Percentiles rank a stretch among this genome's conserved stretches.
phyloP scores from a whole-genome alignment of 192 early-diverging fungal species.

The Umbelopsis vinacea region DNA sequence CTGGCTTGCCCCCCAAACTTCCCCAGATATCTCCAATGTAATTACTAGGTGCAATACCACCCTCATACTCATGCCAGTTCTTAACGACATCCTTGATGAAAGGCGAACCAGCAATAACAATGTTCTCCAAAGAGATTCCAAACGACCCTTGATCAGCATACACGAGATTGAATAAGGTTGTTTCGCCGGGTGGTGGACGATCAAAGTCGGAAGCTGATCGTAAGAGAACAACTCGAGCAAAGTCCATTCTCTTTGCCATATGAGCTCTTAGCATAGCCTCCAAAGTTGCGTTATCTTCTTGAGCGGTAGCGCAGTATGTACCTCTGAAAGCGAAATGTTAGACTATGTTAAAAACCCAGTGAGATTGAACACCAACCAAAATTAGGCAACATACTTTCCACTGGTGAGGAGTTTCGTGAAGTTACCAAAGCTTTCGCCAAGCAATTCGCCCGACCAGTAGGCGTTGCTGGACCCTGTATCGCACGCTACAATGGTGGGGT shows the following conservation, averaged over 20 bases:
- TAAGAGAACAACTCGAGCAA: slow-evolving; percentile 14
- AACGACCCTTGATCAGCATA: slow-evolving; percentile 18
- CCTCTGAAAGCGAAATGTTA: background rate
- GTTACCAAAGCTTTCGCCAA: slow-evolving; percentile 19
- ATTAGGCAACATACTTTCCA: slow-evolving; percentile 4
- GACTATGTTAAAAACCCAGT: background rate
- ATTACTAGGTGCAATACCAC: slow-evolving; percentile 12
- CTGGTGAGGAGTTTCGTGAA: slow-evolving; percentile 2
- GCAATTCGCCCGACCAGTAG: background rate
- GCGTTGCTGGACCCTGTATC: slow-evolving; percentile 5
- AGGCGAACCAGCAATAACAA: slow-evolving; percentile 9
- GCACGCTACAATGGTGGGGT: background rate
- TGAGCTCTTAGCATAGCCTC: slow-evolving; percentile 11
- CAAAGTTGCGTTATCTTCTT: slow-evolving; percentile 24
- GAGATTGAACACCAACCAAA: background rate
- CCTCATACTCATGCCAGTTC: slow-evolving; percentile 16
- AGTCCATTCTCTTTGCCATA: background rate
- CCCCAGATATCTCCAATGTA: slow-evolving; percentile 20
- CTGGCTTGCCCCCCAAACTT: background rate
- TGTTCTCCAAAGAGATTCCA: slow-evolving; percentile 15
- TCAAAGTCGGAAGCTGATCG: slow-evolving; percentile 22
- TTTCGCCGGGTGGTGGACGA: background rate
- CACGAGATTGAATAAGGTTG: background rate
- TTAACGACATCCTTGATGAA: slow-evolving; percentile 18
- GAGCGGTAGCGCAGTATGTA: slow-evolving; percentile 17